Percentiles rank a stretch among this genome's conserved stretches.
Conservation (phyloP, 768 basidiomycete species). For the Wakefieldia striispora region DNA sequence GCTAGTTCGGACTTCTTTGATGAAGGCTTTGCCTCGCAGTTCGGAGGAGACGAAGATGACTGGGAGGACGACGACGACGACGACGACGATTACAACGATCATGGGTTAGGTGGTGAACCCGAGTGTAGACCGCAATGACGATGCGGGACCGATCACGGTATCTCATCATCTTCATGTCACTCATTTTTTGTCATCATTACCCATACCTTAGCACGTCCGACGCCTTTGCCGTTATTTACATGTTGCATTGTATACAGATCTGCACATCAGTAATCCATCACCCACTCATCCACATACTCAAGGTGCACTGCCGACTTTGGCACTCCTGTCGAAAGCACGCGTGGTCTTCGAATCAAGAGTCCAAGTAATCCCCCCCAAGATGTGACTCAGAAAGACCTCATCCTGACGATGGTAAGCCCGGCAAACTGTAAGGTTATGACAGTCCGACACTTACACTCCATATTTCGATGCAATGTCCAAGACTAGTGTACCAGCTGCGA, state of each 20-base stretch:
- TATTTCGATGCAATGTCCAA: conserved; percentile 78
- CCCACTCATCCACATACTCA: conserved; percentile 9
- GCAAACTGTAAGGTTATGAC: background rate
- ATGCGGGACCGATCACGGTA: conserved; percentile 5
- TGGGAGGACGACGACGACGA: conserved; percentile 75
- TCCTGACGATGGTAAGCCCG: conserved; percentile 42
- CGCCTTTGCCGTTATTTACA: conserved; percentile 27
- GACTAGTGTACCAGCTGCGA: conserved; percentile 80
- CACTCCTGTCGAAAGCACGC: conserved; percentile 56
- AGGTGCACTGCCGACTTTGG: conserved; percentile 52
- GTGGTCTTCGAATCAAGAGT: conserved; percentile 69
- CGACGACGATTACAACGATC: conserved; percentile 52
- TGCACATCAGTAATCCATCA: conserved; percentile 21
- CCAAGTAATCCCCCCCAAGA: conserved; percentile 77
- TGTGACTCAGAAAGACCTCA: conserved; percentile 64
- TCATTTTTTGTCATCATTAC: conserved; percentile 11
- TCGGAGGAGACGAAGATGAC: conserved; percentile 67
- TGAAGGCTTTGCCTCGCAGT: conserved; percentile 64
- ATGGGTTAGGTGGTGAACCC: conserved; percentile 42
- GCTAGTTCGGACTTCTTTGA: conserved; percentile 78
- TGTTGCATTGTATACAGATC: conserved; percentile 25
- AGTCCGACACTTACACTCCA: conserved; percentile 53
- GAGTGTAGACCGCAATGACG: conserved; percentile 63
- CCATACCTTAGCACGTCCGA: conserved; percentile 16
- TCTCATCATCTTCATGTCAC: conserved; percentile 8